Evolutionary conservation across 371 early-diverging fungal species (phyloP).

Genomic region (Apophysomyces trapeziformis): DNA sequence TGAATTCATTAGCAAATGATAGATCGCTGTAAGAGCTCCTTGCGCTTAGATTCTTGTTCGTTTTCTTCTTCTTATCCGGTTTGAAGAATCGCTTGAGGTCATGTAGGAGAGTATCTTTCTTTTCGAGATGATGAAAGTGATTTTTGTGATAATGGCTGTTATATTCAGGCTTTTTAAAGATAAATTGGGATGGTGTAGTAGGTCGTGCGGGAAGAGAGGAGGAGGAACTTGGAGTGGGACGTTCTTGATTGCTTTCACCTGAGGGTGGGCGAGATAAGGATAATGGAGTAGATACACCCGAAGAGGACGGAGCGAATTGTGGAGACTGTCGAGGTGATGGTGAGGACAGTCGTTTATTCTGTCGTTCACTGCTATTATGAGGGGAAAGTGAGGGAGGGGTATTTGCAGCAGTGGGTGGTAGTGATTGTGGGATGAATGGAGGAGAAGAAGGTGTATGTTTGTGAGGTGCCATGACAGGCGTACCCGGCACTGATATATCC

Average conservation of each 20-base stretch:
- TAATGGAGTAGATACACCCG: constrained; percentile 17
- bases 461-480: constrained; percentile 17
- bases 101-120: constrained; percentile 55
- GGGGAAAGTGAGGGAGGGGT: constrained; percentile 29
- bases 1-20: constrained; percentile 45
- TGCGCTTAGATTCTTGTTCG: not conserved
- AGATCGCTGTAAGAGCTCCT: constrained; percentile 24
- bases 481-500: constrained; percentile 39
- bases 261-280: constrained; percentile 23
- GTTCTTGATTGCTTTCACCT: constrained; percentile 6
- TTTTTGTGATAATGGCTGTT: constrained; percentile 48
- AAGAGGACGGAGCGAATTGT: constrained; percentile 19
- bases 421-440: constrained; percentile 13
- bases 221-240: constrained; percentile 1
- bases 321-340: constrained; percentile 9
- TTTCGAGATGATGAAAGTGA: constrained; percentile 48
- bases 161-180: constrained; percentile 54
- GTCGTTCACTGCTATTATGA: constrained; percentile 20
- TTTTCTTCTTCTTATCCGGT: constrained; percentile 31
- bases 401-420: constrained; percentile 14
- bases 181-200: constrained; percentile 50
- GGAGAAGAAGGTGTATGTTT: not conserved
- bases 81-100: constrained; percentile 60
- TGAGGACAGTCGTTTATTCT: not conserved
- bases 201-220: constrained; percentile 11